Evolutionary conservation across 345 rosid species (phyloP).

Genomic region (Citrus medica): DNA sequence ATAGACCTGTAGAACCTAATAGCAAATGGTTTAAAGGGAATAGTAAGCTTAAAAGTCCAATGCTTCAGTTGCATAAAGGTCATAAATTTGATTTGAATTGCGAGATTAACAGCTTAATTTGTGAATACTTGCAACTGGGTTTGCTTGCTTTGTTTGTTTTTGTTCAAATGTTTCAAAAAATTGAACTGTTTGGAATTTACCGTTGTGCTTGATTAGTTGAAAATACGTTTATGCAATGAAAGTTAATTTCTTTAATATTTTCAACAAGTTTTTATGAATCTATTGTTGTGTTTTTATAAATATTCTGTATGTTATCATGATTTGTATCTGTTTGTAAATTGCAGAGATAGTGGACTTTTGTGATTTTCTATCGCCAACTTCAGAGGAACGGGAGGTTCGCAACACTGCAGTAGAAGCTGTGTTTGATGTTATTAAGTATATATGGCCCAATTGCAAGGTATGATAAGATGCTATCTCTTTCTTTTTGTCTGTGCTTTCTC

Average conservation of each 20-base stretch:
- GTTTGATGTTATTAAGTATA: too few relatives aligned
- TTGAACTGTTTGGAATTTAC: background rate
- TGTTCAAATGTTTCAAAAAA: background rate
- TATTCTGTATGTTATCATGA: background rate
- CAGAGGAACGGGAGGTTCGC: too few relatives aligned
- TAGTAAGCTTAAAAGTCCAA: constrained; percentile 63
- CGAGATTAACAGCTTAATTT: background rate
- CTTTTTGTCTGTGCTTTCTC: background rate
- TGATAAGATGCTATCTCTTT: too few relatives aligned
- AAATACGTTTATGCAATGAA: background rate
- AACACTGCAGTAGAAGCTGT: too few relatives aligned
- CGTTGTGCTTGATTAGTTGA: background rate
- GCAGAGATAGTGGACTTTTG: too few relatives aligned
- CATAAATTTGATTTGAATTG: background rate
- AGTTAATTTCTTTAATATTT: background rate
- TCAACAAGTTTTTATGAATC: background rate
- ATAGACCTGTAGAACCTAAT: too few relatives aligned
- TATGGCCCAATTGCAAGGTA: too few relatives aligned
- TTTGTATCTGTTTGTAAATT: too few relatives aligned
- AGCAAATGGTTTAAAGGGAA: constrained; percentile 67
- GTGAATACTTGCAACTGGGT: background rate
- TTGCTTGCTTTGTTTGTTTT: background rate
- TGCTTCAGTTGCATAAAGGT: constrained; percentile 97
- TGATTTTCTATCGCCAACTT: too few relatives aligned
- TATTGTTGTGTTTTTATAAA: background rate